phyloP scores from a whole-genome alignment of 305 asterid genomes.

The Solanum aculeatissimum region DNA sequence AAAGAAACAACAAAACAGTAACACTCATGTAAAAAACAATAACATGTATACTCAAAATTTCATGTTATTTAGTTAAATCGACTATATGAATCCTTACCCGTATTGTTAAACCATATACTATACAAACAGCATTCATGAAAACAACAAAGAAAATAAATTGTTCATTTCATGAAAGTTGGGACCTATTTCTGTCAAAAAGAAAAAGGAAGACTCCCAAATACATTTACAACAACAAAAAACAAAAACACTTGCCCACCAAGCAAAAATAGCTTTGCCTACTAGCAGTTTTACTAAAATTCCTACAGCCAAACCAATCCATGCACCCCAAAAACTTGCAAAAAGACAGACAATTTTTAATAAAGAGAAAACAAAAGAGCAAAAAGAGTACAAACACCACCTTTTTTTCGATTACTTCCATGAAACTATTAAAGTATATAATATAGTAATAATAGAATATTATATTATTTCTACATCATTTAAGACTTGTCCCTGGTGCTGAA shows the following conservation, averaged over 20 bases:
- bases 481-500: constrained; percentile 36
- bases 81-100: not conserved
- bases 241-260: not conserved
- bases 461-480: constrained; percentile 18
- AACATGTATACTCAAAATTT: too few species aligned
- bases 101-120: not conserved
- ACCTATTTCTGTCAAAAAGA: not conserved
- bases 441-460: not conserved
- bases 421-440: not conserved
- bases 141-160: not conserved
- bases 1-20: not conserved
- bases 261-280: not conserved
- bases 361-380: not conserved
- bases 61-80: not conserved
- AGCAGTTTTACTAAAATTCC: not conserved
- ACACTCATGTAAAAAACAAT: too few species aligned
- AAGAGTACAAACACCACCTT: not conserved
- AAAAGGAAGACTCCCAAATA: not conserved
- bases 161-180: not conserved
- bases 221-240: not conserved
- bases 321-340: constrained; percentile 1
- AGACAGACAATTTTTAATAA: not conserved
- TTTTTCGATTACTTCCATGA: constrained; percentile 5
- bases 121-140: not conserved
- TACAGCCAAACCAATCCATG: not conserved